Evolutionary conservation across 768 basidiomycete genomes (phyloP), one percentile per base, ranked within the genome.

Genomic region (Amanita exitialis): DNA sequence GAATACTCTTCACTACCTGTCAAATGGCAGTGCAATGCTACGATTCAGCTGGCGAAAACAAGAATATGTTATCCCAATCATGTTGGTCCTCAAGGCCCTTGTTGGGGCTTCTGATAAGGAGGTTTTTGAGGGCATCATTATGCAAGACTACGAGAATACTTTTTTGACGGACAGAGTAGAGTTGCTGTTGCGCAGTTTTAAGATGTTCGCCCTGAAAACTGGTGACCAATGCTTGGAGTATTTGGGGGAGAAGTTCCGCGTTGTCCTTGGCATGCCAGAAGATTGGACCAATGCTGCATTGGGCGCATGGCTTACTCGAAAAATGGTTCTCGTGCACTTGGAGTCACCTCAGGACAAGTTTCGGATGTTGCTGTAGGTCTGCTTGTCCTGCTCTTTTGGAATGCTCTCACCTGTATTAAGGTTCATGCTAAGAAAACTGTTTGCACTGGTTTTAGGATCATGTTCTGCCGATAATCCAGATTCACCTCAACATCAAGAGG

Each of bases 401-500:
- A 49, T 41, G 28, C 16, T 21, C 38, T 21, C 49, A 62, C 3
- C 57, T 12, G 23, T 44, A 20, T 44, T 16, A 59, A 97, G 94
- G 34, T 97, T 93, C 72, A 98, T 98, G 96, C 75, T 98, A 27
- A 86, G 93, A 55, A 99, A 98, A 67, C 73, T 99, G 10, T 98
- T 90, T 59, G 78, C 90, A 1, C 71, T 92, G 15, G 93, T 98
- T 6, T 94, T 93, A 4, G 84, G 86, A 38, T 80, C 85, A 38
- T 96, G 90, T 57, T 88, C 87, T 58, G 77, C 87, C 46, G 96
- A 99, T 69, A 98, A 98, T 63, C 94, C 96, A 4, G 96, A 99
- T 75, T 98, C 94, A 1, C 93, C 96, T 53, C 95, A 98, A 63
- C 90, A 98, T 62, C 96, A 99, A 64, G 96, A 99, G 62, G 92